Evolutionary conservation across 108 stramenopile genomes (phyloP).

Genomic region (Stephanodiscus triporus): DNA sequence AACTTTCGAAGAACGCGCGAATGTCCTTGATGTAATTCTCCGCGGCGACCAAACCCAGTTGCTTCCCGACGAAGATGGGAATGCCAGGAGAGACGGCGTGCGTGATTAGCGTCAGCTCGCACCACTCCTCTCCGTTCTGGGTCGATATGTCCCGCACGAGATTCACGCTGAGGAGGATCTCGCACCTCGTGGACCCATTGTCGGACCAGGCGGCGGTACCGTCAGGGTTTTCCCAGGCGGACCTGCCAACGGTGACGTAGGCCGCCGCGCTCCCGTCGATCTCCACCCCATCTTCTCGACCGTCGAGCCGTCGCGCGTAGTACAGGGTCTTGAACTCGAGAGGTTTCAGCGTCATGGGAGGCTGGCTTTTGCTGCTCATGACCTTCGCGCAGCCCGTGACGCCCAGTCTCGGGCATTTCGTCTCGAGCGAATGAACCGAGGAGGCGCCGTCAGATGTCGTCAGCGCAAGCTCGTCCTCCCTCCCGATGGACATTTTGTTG

Average conservation of each 20-base stretch:
- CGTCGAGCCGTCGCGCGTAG: slow-evolving; percentile 50
- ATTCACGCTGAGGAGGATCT: slow-evolving; percentile 63
- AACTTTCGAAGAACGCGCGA: slow-evolving; percentile 47
- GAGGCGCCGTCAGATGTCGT: slow-evolving; percentile 39
- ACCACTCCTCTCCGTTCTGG: slow-evolving; percentile 21
- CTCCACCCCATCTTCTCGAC: slow-evolving; percentile 25
- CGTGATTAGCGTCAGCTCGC: slow-evolving; percentile 63
- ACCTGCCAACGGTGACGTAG: slow-evolving; percentile 62
- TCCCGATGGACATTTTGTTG: slow-evolving; percentile 68
- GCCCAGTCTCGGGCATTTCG: slow-evolving; percentile 25
- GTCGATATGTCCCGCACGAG: slow-evolving; percentile 53
- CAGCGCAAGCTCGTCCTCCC: slow-evolving; percentile 56
- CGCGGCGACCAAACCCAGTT: slow-evolving; percentile 54
- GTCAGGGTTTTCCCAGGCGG: slow-evolving; percentile 56
- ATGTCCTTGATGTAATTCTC: slow-evolving; percentile 65
- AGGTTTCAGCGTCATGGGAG: slow-evolving; percentile 49
- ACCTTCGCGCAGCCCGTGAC: slow-evolving; percentile 63
- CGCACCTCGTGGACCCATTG: slow-evolving; percentile 48
- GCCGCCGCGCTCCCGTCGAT: slow-evolving; percentile 23
- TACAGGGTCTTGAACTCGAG: slow-evolving; percentile 60
- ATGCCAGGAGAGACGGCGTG: slow-evolving; percentile 62
- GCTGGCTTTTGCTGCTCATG: slow-evolving; percentile 53
- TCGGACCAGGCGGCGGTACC: slow-evolving; percentile 30
- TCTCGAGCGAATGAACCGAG: slow-evolving; percentile 11
- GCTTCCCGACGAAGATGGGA: slow-evolving; percentile 59